Evolutionary conservation across 768 basidiomycete genomes (phyloP), one percentile per base, ranked within the genome.

Genomic region (Termitomyces sp.): DNA sequence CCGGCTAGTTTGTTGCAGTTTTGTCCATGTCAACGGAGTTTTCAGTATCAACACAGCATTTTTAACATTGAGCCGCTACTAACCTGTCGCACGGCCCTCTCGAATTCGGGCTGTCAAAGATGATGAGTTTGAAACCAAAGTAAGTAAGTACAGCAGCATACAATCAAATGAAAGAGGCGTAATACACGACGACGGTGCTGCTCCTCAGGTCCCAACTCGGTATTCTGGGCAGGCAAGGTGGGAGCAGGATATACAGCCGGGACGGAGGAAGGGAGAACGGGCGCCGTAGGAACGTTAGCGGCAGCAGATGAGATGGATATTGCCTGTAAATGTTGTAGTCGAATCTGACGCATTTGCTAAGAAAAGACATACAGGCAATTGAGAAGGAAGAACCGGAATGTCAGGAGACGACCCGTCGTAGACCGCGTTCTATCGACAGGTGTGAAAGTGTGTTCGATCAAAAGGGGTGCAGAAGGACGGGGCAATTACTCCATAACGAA

Each of bases 151-250:
- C 38, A 37, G 6, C 19, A 28, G 26, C 55, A 37, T 51, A 51
- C 55, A 8, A 56, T 51, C 6, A 56, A 17, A 21, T 56, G 33
- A 7, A 56, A 30, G 5, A 56, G 49, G n/a, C 50, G 43, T 9
- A 35, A 1, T 1, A 51, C 35, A 10, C 55, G 55, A n/a, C 42
- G 43, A 12, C 23, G 17, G 14, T 56, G 55, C n/a, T 48, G 30
- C 26, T 51, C 49, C 26, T 56, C 47, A n/a, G 40, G 21, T 2
- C 33, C 17, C 40, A 55, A 5, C 10, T 49, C 38, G 10, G 17
- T 17, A 2, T 35, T 21, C 0, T 3, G 38, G 7, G 15, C 15
- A 42, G 26, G 21, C n/a, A 37, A 15, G 38, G 12, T 42, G 5
- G 40, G 40, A 12, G 31, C 15, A 10, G 23, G 42, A 35, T 37